Conservation (phyloP, 768 basidiomycete species). For the Phlebiopsis flavidoalba region DNA sequence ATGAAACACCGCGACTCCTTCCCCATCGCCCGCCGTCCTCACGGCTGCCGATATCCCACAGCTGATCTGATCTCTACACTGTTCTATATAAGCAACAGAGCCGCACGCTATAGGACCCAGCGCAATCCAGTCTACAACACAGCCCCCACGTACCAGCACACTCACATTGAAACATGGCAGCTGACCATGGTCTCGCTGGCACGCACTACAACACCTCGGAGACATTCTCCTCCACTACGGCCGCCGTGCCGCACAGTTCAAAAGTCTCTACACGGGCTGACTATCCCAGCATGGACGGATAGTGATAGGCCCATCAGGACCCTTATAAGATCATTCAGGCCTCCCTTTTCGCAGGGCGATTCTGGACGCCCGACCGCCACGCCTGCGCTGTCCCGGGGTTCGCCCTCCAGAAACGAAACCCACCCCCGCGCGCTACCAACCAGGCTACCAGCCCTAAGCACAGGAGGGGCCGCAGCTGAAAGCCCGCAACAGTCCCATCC, state of each 20-base stretch:
- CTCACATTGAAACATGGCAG: constrained; percentile 32
- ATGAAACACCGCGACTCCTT: constrained; percentile 4
- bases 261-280: too few species aligned
- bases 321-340: constrained; percentile 74
- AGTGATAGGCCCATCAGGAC: too few species aligned
- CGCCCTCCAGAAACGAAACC: constrained; percentile 32
- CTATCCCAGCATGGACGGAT: too few species aligned
- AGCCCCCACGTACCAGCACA: not conserved
- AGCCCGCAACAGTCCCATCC: constrained; percentile 18
- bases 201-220: constrained; percentile 49
- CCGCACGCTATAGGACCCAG: not conserved
- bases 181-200: constrained; percentile 59
- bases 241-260: too few species aligned
- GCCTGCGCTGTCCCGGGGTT: constrained; percentile 71
- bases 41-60: constrained; percentile 5
- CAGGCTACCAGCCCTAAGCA: constrained; percentile 4
- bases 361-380: constrained; percentile 57
- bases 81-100: constrained; percentile 1
- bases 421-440: constrained; percentile 10
- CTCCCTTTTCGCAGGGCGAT: constrained; percentile 65
- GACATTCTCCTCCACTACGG: constrained; percentile 53
- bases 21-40: not conserved
- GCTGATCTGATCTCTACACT: constrained; percentile 3
- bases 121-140: not conserved
- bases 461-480: too few species aligned